A percentile compares a stretch with the other conserved stretches of the same genome.
Evolutionary conservation across 2,329 filamentous ascomycete genomes (phyloP).

Genomic region (Xylaria sp.): DNA sequence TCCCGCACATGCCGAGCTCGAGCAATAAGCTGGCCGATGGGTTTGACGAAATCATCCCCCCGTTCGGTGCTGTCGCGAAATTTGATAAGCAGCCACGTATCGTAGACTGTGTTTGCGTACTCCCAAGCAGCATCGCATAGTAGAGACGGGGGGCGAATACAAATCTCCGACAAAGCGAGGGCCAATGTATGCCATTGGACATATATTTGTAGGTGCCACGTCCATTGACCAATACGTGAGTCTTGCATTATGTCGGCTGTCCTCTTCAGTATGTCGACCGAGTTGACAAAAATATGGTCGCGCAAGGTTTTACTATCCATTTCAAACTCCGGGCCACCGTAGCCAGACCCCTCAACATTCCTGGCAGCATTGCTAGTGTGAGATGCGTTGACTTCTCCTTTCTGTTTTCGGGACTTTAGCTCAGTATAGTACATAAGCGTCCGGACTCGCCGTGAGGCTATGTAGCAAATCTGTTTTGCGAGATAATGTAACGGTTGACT

Average conservation of each 20-base stretch:
- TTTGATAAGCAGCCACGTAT: constrained; percentile 35
- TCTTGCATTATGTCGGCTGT: constrained; percentile 35
- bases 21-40: constrained; percentile 35
- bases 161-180: constrained; percentile 37
- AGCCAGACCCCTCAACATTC: neutral
- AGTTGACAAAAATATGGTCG: constrained; percentile 26
- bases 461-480: constrained; percentile 28
- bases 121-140: constrained; percentile 37
- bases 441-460: constrained; percentile 30
- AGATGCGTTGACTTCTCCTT: constrained; percentile 1
- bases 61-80: constrained; percentile 34
- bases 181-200: constrained; percentile 39
- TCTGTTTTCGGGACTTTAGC: constrained; percentile 30
- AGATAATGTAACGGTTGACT: constrained; percentile 28
- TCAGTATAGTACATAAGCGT: constrained; percentile 31
- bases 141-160: constrained; percentile 36
- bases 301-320: constrained; percentile 29
- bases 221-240: constrained; percentile 29
- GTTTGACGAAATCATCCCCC: constrained; percentile 34
- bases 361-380: neutral
- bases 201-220: constrained; percentile 36
- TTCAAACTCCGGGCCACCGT: constrained; percentile 1
- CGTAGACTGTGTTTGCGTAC: constrained; percentile 27
- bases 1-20: constrained; percentile 33
- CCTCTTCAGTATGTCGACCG: constrained; percentile 25